Evolutionary conservation across 2,329 filamentous ascomycete species (phyloP), one percentile per base, ranked within the genome.

Genomic region (Fusarium oxysporum): DNA sequence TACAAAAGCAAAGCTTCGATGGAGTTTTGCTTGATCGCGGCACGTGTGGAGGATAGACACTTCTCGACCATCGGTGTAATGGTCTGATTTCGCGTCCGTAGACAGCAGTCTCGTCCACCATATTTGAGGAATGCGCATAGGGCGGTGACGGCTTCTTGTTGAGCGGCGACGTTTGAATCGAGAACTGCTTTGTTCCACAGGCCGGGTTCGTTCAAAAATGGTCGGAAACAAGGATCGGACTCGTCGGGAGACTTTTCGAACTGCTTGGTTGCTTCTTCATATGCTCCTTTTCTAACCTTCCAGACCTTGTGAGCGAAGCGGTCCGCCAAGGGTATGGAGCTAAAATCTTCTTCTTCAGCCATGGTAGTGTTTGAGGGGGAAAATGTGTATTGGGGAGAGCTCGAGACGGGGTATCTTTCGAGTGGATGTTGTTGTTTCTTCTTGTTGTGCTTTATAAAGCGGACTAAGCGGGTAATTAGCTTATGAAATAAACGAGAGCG

Each of bases 161-260:
- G 96, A 38, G 97, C 96, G 23, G 96, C 96, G 65, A 99, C 96
- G 78, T 99, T 99, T 61, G 95, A 96, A 83, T 99, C 96, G 77
- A 92, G 91, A 11, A 96, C 96, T 3, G 95, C 96, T 40, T 91
- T 92, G 82, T 98, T 98, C 96, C 95, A 98, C 68, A 99, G 82
- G 71, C 91, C 86, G 2, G 95, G 87, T 75, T 99, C 96, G 80
- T 93, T 91, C 69, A 96, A 84, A 79, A 98, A 99, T 2, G 96
- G 94, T 76, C 91, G 89, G 78, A 99, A 98, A 40, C 92, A 92
- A 17, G 95, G 91, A 80, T 97, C 93, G 76, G 91, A 89, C 81
- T 98, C 96, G 83, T 95, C 92, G 69, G 94, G 92, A 10, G 95
- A 94, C 65, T 90, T 86, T 80, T 95, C 92, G 82, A 99, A 98